Evolutionary conservation across 495 filamentous ascomycete species (phyloP).

Genomic region (Cercophora samala): DNA sequence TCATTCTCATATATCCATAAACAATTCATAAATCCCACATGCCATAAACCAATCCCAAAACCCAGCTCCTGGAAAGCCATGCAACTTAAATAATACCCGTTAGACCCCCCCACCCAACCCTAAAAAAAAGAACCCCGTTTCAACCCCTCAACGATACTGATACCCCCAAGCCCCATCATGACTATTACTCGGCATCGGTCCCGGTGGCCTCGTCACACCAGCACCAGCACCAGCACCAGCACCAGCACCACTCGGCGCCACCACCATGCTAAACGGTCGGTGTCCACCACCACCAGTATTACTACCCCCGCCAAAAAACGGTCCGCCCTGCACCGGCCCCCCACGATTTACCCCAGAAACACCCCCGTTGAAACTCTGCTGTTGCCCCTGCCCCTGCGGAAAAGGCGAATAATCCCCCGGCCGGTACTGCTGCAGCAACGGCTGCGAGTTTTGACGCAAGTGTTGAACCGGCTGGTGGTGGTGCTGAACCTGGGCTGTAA

Average conservation of each 20-base stretch:
- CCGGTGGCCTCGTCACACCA: not conserved
- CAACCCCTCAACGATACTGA: not conserved
- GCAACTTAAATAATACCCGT: too few species aligned
- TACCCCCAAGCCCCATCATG: not conserved
- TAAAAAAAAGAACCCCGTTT: too few species aligned
- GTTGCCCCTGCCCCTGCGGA: slow-evolving; percentile 11
- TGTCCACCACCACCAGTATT: not conserved
- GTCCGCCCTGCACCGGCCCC: not conserved
- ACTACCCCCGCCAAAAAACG: not conserved
- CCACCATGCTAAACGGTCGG: not conserved
- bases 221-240: too few species aligned
- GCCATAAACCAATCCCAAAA: too few species aligned
- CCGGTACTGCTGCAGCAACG: not conserved
- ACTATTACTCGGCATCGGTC: not conserved
- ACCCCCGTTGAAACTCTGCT: not conserved
- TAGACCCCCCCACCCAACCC: too few species aligned
- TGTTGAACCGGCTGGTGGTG: slow-evolving; percentile 2
- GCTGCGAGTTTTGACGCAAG: not conserved
- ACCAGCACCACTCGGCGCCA: not conserved
- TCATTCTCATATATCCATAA: too few species aligned
- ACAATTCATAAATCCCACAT: too few species aligned
- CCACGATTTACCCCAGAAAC: not conserved
- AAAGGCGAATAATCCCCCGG: slow-evolving; percentile 3
- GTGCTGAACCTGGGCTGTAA: slow-evolving; percentile 6
- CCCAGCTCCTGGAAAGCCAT: too few species aligned